These are phyloP conservation scores for Boletus rubescentipes DNA, from an alignment of 768 basidiomycete species.

Conservation along the genomic window DNA sequence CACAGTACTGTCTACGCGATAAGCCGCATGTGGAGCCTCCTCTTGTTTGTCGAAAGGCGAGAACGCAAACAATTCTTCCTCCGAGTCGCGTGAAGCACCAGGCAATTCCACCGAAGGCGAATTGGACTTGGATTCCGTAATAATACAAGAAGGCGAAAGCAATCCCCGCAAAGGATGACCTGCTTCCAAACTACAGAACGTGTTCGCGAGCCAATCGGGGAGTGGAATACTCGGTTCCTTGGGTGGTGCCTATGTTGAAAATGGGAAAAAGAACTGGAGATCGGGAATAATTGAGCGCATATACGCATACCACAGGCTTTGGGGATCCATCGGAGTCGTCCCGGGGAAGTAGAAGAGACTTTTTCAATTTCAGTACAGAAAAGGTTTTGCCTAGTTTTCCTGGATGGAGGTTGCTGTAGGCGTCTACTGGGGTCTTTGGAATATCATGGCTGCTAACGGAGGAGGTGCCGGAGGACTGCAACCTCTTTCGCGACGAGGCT, in stretches of 20 bases:
- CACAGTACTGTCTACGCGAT: not conserved
- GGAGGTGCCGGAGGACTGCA: slow-evolving; percentile 44
- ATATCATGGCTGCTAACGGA: slow-evolving; percentile 42
- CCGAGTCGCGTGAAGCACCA: slow-evolving; percentile 5
- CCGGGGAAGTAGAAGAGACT: not conserved
- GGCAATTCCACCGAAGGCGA: slow-evolving; percentile 1
- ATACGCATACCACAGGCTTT: slow-evolving; percentile 29
- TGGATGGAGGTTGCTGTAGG: slow-evolving; percentile 35
- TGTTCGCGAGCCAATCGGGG: slow-evolving; percentile 56
- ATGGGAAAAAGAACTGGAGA: slow-evolving; percentile 12
- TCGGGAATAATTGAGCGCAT: slow-evolving; percentile 22
- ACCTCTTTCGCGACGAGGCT: slow-evolving; percentile 29
- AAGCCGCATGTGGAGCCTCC: not conserved
- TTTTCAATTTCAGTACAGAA: slow-evolving; percentile 44
- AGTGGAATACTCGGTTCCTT: slow-evolving; percentile 33
- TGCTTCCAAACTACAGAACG: slow-evolving; percentile 45
- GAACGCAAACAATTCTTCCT: slow-evolving; percentile 29
- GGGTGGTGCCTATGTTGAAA: slow-evolving; percentile 17
- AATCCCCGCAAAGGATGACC: slow-evolving; percentile 36
- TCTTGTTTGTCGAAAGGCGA: slow-evolving; percentile 24
- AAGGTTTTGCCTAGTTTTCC: slow-evolving; percentile 41
- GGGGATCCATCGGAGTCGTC: slow-evolving; percentile 7
- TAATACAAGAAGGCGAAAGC: slow-evolving; percentile 21
- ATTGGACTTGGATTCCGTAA: slow-evolving; percentile 1
- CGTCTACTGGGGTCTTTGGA: slow-evolving; percentile 43